Percentiles rank a stretch among this genome's conserved stretches.
These are phyloP conservation scores for Yamadazyma membranifaciens DNA, from an alignment of 1,139 yeast species.

Conservation along the genomic window DNA sequence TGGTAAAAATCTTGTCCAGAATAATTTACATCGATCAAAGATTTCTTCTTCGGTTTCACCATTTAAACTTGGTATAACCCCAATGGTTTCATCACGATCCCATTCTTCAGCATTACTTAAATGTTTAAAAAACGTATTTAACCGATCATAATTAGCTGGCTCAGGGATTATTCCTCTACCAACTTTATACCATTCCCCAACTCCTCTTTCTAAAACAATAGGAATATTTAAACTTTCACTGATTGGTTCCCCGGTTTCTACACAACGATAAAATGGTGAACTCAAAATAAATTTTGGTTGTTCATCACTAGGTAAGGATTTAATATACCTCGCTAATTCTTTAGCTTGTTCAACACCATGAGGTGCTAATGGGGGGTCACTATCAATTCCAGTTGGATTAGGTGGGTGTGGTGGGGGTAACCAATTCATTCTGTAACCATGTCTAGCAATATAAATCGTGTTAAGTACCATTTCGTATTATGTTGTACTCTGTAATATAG, in stretches of 20 bases:
- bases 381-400: slow-evolving; percentile 76
- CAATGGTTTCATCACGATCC: slow-evolving; percentile 43
- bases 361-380: slow-evolving; percentile 76
- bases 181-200: slow-evolving; percentile 69
- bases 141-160: slow-evolving; percentile 54
- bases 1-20: slow-evolving; percentile 52
- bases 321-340: slow-evolving; percentile 59
- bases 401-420: slow-evolving; percentile 72
- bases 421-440: slow-evolving; percentile 85
- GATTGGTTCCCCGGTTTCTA: slow-evolving; percentile 77
- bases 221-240: slow-evolving; percentile 54
- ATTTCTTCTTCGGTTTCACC: slow-evolving; percentile 72
- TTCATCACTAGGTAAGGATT: slow-evolving; percentile 36
- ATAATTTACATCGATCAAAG: slow-evolving; percentile 50
- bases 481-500: not conserved
- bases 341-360: slow-evolving; percentile 81
- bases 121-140: slow-evolving; percentile 49
- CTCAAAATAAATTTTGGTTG: slow-evolving; percentile 63
- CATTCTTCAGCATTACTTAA: slow-evolving; percentile 39
- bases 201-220: slow-evolving; percentile 67
- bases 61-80: slow-evolving; percentile 48
- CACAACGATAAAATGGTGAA: slow-evolving; percentile 88
- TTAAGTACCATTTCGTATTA: slow-evolving; percentile 37
- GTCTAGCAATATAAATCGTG: slow-evolving; percentile 56
- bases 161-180: slow-evolving; percentile 52